phyloP scores from a whole-genome alignment of 805 yeast species.

The Starmera caribaea region DNA sequence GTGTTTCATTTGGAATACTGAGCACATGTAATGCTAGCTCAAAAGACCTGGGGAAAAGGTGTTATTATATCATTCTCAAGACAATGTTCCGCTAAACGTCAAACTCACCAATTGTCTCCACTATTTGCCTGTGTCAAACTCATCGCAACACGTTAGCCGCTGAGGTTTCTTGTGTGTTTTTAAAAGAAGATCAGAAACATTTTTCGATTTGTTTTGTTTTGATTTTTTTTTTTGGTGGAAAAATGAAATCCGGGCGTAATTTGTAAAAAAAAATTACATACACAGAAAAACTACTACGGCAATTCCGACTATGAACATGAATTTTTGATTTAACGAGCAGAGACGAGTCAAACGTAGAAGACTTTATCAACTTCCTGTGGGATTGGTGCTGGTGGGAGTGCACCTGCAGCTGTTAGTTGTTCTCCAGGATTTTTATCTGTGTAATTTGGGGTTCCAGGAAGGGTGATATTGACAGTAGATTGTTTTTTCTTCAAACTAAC shows the following conservation, averaged over 20 bases:
- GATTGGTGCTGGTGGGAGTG: slow-evolving; percentile 21
- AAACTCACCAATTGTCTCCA: background rate
- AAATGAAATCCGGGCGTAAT: too few species aligned
- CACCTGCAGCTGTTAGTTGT: slow-evolving; percentile 11
- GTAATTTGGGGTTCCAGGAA: slow-evolving; percentile 38
- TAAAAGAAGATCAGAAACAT: too few species aligned
- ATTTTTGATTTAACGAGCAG: background rate
- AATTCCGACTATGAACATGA: too few species aligned
- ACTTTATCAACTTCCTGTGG: slow-evolving; percentile 31
- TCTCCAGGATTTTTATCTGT: slow-evolving; percentile 22
- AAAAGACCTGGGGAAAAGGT: slow-evolving; percentile 11
- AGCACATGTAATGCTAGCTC: slow-evolving; percentile 15
- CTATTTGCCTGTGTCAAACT: background rate
- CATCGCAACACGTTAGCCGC: background rate
- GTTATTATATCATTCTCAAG: background rate
- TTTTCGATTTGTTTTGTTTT: too few species aligned
- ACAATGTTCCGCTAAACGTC: too few species aligned
- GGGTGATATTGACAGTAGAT: slow-evolving; percentile 44
- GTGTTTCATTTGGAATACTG: slow-evolving; percentile 5
- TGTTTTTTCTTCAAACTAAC: slow-evolving; percentile 25
- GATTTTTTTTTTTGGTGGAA: too few species aligned
- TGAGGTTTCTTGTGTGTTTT: too few species aligned
- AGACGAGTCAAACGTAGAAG: slow-evolving; percentile 16
- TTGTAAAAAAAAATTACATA: too few species aligned
- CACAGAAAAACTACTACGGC: too few species aligned